A percentile compares a stretch with the other conserved stretches of the same genome.
Evolutionary conservation across 352 stramenopile species (phyloP).

Genomic region (Globisporangium sylvaticum): DNA sequence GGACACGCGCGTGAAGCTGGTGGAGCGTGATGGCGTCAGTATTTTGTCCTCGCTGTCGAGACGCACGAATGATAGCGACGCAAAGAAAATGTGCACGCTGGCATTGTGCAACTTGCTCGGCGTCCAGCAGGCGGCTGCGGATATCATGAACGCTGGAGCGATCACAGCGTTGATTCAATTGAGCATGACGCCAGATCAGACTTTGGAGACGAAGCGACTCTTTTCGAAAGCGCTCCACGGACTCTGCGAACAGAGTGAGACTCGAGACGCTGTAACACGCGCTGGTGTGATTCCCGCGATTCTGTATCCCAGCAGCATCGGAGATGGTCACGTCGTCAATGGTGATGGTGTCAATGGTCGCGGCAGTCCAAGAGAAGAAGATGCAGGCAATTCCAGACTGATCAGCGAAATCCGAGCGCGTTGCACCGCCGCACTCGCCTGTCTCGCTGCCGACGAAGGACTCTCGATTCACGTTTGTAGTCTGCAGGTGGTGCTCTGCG

Average conservation of each 20-base stretch:
- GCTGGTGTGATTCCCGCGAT: slow-evolving; percentile 58
- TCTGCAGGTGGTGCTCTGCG: slow-evolving; percentile 46
- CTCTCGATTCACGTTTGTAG: slow-evolving; percentile 39
- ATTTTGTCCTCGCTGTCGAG: slow-evolving; percentile 49
- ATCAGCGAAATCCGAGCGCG: slow-evolving; percentile 52
- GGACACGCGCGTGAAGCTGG: slow-evolving; percentile 58
- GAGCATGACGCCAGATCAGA: slow-evolving; percentile 42
- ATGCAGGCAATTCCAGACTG: slow-evolving; percentile 6
- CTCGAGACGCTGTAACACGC: slow-evolving; percentile 40
- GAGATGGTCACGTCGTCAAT: slow-evolving; percentile 4
- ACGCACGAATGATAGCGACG: slow-evolving; percentile 28
- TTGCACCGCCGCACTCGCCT: slow-evolving; percentile 61
- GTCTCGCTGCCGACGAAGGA: slow-evolving; percentile 43
- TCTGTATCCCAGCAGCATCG: slow-evolving; percentile 37
- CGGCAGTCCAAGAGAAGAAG: slow-evolving; percentile 1
- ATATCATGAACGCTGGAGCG: slow-evolving; percentile 65
- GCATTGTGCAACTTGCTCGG: slow-evolving; percentile 75
- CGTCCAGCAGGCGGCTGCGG: slow-evolving; percentile 62
- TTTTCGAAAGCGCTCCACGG: slow-evolving; percentile 69
- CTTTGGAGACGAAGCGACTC: slow-evolving; percentile 44
- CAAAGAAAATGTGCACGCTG: slow-evolving; percentile 75
- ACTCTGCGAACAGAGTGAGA: slow-evolving; percentile 52
- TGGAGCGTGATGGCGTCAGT: slow-evolving; percentile 60
- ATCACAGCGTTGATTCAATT: slow-evolving; percentile 64
- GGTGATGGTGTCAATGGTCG: background rate